phyloP scores from a whole-genome alignment of 352 stramenopile genomes.

The Globisporangium mamillatum region DNA sequence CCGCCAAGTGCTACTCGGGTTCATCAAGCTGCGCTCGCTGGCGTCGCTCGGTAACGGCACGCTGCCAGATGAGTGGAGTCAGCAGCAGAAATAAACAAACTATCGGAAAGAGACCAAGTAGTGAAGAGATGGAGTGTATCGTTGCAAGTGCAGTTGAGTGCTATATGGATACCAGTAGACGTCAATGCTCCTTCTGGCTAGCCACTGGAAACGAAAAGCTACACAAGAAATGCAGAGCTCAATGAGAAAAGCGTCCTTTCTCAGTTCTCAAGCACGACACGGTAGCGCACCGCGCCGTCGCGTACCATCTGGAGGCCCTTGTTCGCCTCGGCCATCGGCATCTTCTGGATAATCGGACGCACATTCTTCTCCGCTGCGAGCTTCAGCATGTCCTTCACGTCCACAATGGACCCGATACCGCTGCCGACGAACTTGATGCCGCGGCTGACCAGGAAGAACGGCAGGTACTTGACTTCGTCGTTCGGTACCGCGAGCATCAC shows the following conservation, averaged over 20 bases:
- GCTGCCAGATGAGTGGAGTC: slow-evolving; percentile 60
- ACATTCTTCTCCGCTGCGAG: slow-evolving; percentile 74
- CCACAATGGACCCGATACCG: slow-evolving; percentile 74
- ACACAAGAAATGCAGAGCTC: not conserved
- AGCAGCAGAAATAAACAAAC: not conserved
- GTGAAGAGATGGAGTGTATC: not conserved
- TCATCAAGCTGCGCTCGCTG: slow-evolving; percentile 46
- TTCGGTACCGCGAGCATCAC: slow-evolving; percentile 68
- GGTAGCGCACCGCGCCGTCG: slow-evolving; percentile 38
- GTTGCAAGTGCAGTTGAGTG: not conserved
- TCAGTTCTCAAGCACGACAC: slow-evolving; percentile 41
- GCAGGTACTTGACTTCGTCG: slow-evolving; percentile 52
- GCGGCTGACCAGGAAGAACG: slow-evolving; percentile 42
- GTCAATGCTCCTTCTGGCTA: not conserved
- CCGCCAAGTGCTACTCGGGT: slow-evolving; percentile 66
- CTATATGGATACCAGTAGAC: not conserved
- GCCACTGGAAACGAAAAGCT: not conserved
- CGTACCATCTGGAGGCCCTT: slow-evolving; percentile 37
- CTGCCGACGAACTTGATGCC: slow-evolving; percentile 56
- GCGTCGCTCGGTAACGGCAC: slow-evolving; percentile 49
- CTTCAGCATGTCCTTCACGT: slow-evolving; percentile 87
- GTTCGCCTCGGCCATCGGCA: slow-evolving; percentile 49
- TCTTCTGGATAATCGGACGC: slow-evolving; percentile 42
- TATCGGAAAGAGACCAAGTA: not conserved
- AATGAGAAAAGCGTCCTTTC: not conserved